phyloP scores from a whole-genome alignment of 1,284 basidiomycete species.

The Takashimella koratensis region DNA sequence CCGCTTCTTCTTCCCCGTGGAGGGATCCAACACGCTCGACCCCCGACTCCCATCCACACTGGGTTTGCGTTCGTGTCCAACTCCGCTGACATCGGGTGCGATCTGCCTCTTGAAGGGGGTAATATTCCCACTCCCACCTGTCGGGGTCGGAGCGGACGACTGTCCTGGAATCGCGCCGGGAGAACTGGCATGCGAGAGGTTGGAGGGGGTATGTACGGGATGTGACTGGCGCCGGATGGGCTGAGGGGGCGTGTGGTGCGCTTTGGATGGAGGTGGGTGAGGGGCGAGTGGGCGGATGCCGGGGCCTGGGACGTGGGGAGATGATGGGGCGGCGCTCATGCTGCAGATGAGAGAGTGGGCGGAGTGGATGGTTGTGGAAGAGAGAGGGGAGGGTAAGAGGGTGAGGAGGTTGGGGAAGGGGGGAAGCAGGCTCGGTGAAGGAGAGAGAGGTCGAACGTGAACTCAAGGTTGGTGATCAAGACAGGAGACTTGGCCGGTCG shows the following conservation, averaged over 20 bases:
- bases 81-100: conserved; percentile 8
- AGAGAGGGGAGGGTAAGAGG: background rate
- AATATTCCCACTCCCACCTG: conserved; percentile 3
- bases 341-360: background rate
- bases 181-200: conserved; percentile 25
- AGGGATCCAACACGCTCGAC: conserved; percentile 17
- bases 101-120: conserved; percentile 19
- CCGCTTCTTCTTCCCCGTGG: conserved; percentile 45
- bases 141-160: conserved; percentile 10
- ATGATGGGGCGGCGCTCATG: background rate
- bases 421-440: too few species aligned
- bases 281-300: background rate
- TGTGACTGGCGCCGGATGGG: conserved; percentile 15
- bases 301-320: background rate
- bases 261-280: background rate
- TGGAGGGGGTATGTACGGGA: conserved; percentile 21
- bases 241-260: background rate
- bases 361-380: background rate
- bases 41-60: conserved; percentile 12
- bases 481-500: too few species aligned
- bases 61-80: conserved; percentile 22
- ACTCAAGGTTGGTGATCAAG: too few species aligned
- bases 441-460: too few species aligned
- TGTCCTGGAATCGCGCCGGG: conserved; percentile 13
- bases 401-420: too few species aligned